These are phyloP conservation scores for Reticulascus tulasneorum DNA, from an alignment of 2,329 filamentous ascomycete genomes.

Conservation along the genomic window DNA sequence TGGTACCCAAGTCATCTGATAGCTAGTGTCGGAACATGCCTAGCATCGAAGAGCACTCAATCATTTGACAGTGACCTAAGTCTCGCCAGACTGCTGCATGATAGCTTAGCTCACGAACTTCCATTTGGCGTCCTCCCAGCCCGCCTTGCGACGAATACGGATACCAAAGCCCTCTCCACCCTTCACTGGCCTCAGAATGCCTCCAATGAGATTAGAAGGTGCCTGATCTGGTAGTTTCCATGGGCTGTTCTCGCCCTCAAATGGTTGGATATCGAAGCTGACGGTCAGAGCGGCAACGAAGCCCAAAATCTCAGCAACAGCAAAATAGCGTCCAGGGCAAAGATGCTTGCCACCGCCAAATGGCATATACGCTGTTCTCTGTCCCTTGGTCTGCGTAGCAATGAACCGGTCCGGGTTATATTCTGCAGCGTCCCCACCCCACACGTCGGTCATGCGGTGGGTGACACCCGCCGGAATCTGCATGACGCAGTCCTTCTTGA, in stretches of 20 bases:
- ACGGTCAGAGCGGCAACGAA: slow-evolving; percentile 16
- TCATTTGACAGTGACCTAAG: too few relatives aligned
- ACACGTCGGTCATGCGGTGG: slow-evolving; percentile 18
- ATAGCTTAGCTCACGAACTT: slow-evolving; percentile 1
- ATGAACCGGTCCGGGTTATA: slow-evolving; percentile 24
- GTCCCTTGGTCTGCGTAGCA: slow-evolving; percentile 12
- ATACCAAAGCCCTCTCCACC: not conserved
- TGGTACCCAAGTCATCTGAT: too few relatives aligned
- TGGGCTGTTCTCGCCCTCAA: too few relatives aligned
- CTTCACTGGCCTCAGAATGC: not conserved
- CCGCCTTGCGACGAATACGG: not conserved
- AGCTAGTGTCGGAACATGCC: too few relatives aligned
- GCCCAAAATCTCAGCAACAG: slow-evolving; percentile 24
- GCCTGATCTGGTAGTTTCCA: too few relatives aligned
- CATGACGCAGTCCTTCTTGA: slow-evolving; percentile 25
- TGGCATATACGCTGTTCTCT: slow-evolving; percentile 19
- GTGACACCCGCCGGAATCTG: slow-evolving; percentile 21
- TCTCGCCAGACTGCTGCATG: too few relatives aligned
- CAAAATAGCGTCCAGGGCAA: slow-evolving; percentile 29
- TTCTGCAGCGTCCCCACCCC: slow-evolving; percentile 18
- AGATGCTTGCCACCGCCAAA: slow-evolving; percentile 30
- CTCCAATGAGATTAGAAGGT: not conserved
- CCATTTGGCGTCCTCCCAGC: not conserved
- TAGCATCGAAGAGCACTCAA: too few relatives aligned
- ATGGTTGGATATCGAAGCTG: slow-evolving; percentile 19